A percentile compares a stretch with the other conserved stretches of the same genome.
Conservation (phyloP, 2,329 filamentous ascomycete genomes). For the Tolypocladium guangdongense region DNA sequence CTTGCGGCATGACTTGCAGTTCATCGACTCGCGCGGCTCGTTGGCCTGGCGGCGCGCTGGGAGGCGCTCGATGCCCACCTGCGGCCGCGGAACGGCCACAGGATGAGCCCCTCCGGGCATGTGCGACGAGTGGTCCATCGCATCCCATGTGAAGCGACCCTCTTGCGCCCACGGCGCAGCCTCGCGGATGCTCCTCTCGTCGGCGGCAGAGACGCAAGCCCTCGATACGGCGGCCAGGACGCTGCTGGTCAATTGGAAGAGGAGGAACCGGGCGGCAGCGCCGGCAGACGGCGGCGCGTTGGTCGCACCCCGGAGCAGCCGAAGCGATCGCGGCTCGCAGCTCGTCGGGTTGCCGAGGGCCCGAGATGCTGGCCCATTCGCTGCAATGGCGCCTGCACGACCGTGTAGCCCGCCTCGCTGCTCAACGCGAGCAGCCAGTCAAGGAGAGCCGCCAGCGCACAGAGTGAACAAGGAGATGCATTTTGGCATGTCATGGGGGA, state of each 20-base stretch:
- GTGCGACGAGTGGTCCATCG: conserved; percentile 17
- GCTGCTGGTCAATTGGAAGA: background rate
- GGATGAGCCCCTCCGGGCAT: conserved; percentile 20
- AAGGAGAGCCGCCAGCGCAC: background rate
- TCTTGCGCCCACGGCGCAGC: background rate
- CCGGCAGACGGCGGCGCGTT: background rate
- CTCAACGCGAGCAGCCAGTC: background rate
- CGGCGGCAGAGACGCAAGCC: background rate
- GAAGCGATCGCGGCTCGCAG: background rate
- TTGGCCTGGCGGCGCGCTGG: conserved; percentile 59
- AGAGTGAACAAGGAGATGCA: too few species aligned
- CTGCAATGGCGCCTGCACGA: background rate
- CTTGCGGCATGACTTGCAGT: conserved; percentile 89
- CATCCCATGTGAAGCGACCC: background rate
- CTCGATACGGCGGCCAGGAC: background rate
- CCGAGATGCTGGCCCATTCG: background rate
- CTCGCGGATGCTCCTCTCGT: background rate
- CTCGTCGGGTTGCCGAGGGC: too few species aligned
- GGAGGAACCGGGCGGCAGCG: background rate
- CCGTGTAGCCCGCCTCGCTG: background rate
- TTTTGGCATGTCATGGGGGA: too few species aligned
- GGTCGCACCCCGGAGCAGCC: background rate
- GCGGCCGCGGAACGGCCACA: conserved; percentile 56
- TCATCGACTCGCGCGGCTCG: conserved; percentile 83
- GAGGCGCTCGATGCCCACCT: conserved; percentile 72